Evolutionary conservation across 1,284 basidiomycete species (phyloP).

Genomic region (Pascua sp.): DNA sequence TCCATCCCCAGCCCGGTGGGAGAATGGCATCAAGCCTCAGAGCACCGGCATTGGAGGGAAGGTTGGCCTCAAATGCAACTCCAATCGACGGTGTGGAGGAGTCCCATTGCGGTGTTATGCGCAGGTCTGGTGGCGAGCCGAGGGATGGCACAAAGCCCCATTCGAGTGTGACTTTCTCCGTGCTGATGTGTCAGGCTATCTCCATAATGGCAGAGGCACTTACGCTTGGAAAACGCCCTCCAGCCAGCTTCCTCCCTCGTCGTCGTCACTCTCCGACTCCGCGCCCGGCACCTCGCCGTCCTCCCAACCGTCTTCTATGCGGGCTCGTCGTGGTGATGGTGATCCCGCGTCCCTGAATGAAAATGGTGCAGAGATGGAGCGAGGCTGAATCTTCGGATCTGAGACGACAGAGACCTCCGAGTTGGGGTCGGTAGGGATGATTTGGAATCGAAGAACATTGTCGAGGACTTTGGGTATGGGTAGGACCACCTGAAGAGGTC

Average conservation of each 20-base stretch:
- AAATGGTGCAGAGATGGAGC: conserved; percentile 5
- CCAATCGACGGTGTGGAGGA: conserved; percentile 20
- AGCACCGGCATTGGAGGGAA: conserved; percentile 1
- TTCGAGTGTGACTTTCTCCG: conserved; percentile 31
- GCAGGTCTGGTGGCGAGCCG: conserved; percentile 19
- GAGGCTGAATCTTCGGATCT: conserved; percentile 34
- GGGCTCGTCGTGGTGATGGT: neutral
- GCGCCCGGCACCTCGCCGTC: conserved; percentile 32
- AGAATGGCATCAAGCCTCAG: conserved; percentile 24
- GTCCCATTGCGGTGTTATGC: conserved; percentile 28
- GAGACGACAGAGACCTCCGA: conserved; percentile 33
- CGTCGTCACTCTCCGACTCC: conserved; percentile 21
- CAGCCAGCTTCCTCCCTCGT: conserved; percentile 30
- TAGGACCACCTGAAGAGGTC: conserved; percentile 9
- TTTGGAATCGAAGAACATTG: conserved; percentile 36
- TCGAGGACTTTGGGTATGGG: conserved; percentile 40
- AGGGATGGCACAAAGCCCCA: conserved; percentile 30
- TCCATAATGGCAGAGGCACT: neutral
- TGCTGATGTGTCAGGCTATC: conserved; percentile 19
- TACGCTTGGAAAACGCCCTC: conserved; percentile 42
- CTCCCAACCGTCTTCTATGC: conserved; percentile 36
- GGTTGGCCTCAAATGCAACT: conserved; percentile 23
- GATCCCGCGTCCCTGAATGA: conserved; percentile 17
- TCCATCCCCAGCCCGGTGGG: conserved; percentile 41
- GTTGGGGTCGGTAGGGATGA: conserved; percentile 18